These are phyloP conservation scores for Heterobasidion parviporum DNA, from an alignment of 1,284 basidiomycete species.

Conservation along the genomic window DNA sequence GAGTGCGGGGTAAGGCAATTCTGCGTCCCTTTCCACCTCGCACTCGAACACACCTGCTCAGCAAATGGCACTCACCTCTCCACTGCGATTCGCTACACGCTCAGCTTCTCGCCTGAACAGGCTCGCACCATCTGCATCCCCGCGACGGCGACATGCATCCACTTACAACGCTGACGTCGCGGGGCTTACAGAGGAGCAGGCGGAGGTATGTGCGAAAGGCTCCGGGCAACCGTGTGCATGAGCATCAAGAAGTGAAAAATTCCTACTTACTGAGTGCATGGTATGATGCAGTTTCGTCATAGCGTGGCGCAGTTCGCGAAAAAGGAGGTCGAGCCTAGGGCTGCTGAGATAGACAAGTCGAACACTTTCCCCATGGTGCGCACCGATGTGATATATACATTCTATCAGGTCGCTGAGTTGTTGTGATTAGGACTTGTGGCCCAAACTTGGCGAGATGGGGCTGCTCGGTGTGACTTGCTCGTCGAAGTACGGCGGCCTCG, in stretches of 20 bases:
- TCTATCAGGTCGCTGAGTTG: neutral
- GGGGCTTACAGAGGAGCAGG: constrained; percentile 78
- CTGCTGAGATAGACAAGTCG: constrained; percentile 76
- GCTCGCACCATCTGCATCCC: neutral
- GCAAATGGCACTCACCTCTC: neutral
- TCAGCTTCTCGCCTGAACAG: neutral
- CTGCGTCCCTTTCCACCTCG: neutral
- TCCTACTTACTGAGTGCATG: neutral
- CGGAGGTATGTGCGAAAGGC: constrained; percentile 50
- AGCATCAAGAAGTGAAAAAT: neutral
- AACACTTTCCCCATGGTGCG: constrained; percentile 73
- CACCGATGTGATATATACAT: neutral
- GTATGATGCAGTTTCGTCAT: constrained; percentile 58
- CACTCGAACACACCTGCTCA: neutral
- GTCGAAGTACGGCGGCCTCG: constrained; percentile 72
- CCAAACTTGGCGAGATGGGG: constrained; percentile 84
- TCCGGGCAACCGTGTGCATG: neutral
- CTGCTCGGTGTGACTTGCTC: constrained; percentile 79
- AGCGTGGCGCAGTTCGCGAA: constrained; percentile 73
- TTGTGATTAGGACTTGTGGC: constrained; percentile 69
- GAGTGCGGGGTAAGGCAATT: neutral
- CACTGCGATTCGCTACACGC: neutral
- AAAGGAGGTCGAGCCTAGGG: constrained; percentile 74
- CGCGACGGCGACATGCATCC: constrained; percentile 34
- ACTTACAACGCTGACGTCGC: constrained; percentile 73